phyloP scores from a whole-genome alignment of 2,329 filamentous ascomycete genomes.

The Bipolaris oryzae region DNA sequence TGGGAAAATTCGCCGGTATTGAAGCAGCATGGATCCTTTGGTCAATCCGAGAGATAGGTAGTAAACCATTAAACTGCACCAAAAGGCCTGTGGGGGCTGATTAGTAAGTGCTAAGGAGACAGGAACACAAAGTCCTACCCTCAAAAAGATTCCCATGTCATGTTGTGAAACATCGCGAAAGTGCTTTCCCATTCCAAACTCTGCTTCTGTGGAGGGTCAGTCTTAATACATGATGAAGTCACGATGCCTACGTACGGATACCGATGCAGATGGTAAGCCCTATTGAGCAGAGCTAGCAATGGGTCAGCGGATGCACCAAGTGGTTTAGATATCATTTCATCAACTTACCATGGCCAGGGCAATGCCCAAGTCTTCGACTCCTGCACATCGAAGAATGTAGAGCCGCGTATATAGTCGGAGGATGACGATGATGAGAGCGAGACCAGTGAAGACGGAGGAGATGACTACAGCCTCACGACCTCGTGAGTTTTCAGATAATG shows the following conservation, averaged over 20 bases:
- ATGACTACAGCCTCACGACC: constrained; percentile 31
- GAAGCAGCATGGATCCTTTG: constrained; percentile 43
- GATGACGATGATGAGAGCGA: constrained; percentile 30
- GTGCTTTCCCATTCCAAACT: constrained; percentile 41
- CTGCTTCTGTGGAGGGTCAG: constrained; percentile 33
- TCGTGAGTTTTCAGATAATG: constrained; percentile 26
- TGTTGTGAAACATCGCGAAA: constrained; percentile 17
- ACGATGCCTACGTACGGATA: constrained; percentile 28
- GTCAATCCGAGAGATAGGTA: constrained; percentile 42
- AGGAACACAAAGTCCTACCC: constrained; percentile 21
- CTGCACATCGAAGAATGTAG: constrained; percentile 35
- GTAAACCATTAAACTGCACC: constrained; percentile 42
- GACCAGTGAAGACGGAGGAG: constrained; percentile 34
- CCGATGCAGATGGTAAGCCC: constrained; percentile 37
- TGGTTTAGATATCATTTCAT: neutral
- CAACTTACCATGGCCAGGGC: constrained; percentile 32
- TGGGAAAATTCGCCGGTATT: constrained; percentile 41
- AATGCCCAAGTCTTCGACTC: constrained; percentile 40
- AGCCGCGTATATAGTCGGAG: constrained; percentile 41
- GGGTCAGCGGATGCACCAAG: neutral
- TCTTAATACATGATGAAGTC: neutral
- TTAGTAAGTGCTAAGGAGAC: constrained; percentile 1
- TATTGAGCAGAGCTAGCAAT: constrained; percentile 26
- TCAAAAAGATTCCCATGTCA: constrained; percentile 29
- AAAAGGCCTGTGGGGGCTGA: constrained; percentile 33